Percentiles rank a stretch among this genome's conserved stretches.
phyloP scores from a whole-genome alignment of 108 stramenopile genomes.

The Stephanodiscus triporus region DNA sequence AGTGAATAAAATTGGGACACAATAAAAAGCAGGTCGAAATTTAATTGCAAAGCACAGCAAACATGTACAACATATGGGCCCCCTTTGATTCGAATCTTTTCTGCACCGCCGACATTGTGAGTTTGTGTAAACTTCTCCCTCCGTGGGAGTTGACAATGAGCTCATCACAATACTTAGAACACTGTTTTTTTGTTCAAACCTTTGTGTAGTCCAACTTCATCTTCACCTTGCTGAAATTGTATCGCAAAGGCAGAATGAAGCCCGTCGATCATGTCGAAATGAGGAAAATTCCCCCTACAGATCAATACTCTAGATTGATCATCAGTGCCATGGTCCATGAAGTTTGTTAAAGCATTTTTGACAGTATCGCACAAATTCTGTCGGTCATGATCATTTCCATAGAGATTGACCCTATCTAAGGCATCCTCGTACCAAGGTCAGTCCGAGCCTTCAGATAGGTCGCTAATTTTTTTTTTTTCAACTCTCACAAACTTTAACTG shows the following conservation, averaged over 20 bases:
- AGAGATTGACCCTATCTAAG: conserved; percentile 29
- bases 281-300: conserved; percentile 48
- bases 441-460: conserved; percentile 30
- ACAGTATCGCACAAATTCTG: conserved; percentile 48
- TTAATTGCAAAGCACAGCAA: background rate
- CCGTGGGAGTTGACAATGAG: conserved; percentile 30
- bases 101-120: conserved; percentile 60
- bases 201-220: conserved; percentile 29
- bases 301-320: conserved; percentile 10
- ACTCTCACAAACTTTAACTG: conserved; percentile 17
- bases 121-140: conserved; percentile 50
- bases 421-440: conserved; percentile 65
- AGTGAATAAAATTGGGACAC: background rate
- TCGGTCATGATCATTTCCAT: conserved; percentile 41
- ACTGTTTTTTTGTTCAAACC: conserved; percentile 19
- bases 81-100: conserved; percentile 57
- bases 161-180: conserved; percentile 20
- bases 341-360: conserved; percentile 33
- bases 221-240: conserved; percentile 34
- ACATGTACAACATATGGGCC: conserved; percentile 55
- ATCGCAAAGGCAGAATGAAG: conserved; percentile 44
- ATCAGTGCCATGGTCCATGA: conserved; percentile 9
- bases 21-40: too few relatives aligned
- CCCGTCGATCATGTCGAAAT: conserved; percentile 44
- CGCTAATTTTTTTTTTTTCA: conserved; percentile 29